phyloP scores from a whole-genome alignment of 805 yeast genomes.

The Candida maris region DNA sequence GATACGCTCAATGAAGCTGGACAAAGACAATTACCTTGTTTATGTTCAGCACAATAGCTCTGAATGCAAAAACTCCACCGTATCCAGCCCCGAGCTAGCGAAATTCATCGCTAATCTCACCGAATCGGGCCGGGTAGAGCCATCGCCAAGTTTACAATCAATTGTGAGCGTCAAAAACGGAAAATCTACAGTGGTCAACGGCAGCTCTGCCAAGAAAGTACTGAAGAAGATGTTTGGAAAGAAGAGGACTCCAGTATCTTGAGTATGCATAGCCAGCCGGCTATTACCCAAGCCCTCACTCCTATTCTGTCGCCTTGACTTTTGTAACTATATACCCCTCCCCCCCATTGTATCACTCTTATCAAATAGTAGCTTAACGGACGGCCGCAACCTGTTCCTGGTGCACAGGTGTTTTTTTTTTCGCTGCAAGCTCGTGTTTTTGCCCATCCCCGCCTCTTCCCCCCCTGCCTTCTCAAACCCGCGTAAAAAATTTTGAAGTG shows the following conservation, averaged over 20 bases:
- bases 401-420: too few species aligned
- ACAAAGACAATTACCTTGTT: conserved; percentile 12
- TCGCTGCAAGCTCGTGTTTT: too few species aligned
- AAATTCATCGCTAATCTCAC: conserved; percentile 10
- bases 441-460: too few species aligned
- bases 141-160: conserved; percentile 19
- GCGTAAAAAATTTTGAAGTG: too few species aligned
- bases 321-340: too few species aligned
- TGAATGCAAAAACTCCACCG: conserved; percentile 2
- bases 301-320: too few species aligned
- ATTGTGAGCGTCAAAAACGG: conserved; percentile 7
- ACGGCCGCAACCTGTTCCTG: too few species aligned
- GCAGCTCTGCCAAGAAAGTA: conserved; percentile 10
- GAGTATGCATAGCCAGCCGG: too few species aligned
- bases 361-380: too few species aligned
- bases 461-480: too few species aligned
- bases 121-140: conserved; percentile 8
- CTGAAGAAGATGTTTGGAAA: conserved; percentile 23
- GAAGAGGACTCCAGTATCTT: conserved; percentile 7
- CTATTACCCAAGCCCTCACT: too few species aligned
- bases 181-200: conserved; percentile 2
- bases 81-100: conserved; percentile 11
- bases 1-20: conserved; percentile 13
- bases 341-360: too few species aligned
- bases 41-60: conserved; percentile 7